Evolutionary conservation across 257 asterid species (phyloP), one percentile per base, ranked within the genome.

Genomic region (Ocimum tenuiflorum): DNA sequence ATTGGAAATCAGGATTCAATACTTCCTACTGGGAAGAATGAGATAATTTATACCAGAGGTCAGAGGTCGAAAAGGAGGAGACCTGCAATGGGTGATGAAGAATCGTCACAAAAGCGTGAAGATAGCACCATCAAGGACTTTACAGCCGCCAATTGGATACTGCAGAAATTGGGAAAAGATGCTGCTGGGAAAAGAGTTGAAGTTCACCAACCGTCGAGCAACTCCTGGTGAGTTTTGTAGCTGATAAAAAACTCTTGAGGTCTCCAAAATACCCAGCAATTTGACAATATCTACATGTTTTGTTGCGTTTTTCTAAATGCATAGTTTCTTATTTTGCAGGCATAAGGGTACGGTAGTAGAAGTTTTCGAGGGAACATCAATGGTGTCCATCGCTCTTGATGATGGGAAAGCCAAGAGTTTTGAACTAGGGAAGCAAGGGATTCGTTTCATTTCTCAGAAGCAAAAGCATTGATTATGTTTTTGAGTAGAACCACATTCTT

Each of bases 141-240:
- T 53, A 76, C 85, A 52, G 96, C 80, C 82, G 99, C 95, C 57
- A 90, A 80, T 67, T 94, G 99, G 96, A 80, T 94, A 79, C 79
- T 94, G 63, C 95, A 90, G 86, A 94, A 86, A 74, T 69, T 94
- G 81, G 99, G 99, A 23, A 86, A 86, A 86, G 92, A 86, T 83
- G 99, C 99, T 35, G 80, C 85, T 60, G 97, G 99, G 27, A 94
- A 94, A 83, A 84, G 96, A 78, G 96, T 94, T 56, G 96, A 94
- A 82, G 73, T 90, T 74, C 99, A 90, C 80, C 91, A 88, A 63
- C 75, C 94, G 8, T 83, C 96, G 31, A 85, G 72, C 66, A 80
- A 88, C 76, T 65, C 97, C 58, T 90, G 99, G 99, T 88, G 53
- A 70, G 89, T 73, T 48, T 66, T 54, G 8, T 60, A 56, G 43